A percentile compares a stretch with the other conserved stretches of the same genome.
These are phyloP conservation scores for Conticribra guillardii DNA, from an alignment of 108 stramenopile genomes.

Conservation along the genomic window DNA sequence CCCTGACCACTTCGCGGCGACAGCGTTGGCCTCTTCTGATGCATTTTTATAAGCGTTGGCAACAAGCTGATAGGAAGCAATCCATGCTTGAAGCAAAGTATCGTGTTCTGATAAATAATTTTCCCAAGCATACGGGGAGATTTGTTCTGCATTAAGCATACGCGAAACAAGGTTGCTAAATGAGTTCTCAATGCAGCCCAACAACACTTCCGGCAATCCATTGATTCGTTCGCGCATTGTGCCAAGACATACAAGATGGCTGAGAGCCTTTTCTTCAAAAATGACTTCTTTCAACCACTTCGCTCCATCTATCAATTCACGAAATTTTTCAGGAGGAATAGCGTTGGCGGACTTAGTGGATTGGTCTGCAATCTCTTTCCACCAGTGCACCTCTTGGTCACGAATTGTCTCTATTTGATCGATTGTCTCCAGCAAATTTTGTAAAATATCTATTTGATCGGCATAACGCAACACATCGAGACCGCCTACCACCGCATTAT, in stretches of 20 bases:
- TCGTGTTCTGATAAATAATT: slow-evolving; percentile 29
- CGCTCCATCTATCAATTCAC: slow-evolving; percentile 15
- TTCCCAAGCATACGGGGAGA: background rate
- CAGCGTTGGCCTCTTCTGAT: background rate
- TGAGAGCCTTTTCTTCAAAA: slow-evolving; percentile 34
- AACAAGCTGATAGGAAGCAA: slow-evolving; percentile 23
- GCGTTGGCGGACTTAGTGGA: background rate
- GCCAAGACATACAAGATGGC: slow-evolving; percentile 16
- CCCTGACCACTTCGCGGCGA: slow-evolving; percentile 36
- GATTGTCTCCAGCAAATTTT: slow-evolving; percentile 23
- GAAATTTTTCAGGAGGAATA: slow-evolving; percentile 11
- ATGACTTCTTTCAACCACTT: slow-evolving; percentile 32
- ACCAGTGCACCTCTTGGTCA: slow-evolving; percentile 35
- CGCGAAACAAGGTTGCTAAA: slow-evolving; percentile 27
- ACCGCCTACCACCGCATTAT: slow-evolving; percentile 23
- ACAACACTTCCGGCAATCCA: slow-evolving; percentile 17
- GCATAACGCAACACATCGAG: slow-evolving; percentile 32
- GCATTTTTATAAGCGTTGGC: slow-evolving; percentile 2
- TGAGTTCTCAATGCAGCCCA: slow-evolving; percentile 26
- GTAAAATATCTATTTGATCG: slow-evolving; percentile 37
- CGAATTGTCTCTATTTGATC: slow-evolving; percentile 33
- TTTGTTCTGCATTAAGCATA: slow-evolving; percentile 16
- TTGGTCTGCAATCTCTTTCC: slow-evolving; percentile 22
- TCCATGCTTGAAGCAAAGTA: slow-evolving; percentile 35
- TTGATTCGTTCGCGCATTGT: slow-evolving; percentile 33